Conservation (phyloP, 2,329 filamentous ascomycete genomes). For the Emergomyces pasteurianus region DNA sequence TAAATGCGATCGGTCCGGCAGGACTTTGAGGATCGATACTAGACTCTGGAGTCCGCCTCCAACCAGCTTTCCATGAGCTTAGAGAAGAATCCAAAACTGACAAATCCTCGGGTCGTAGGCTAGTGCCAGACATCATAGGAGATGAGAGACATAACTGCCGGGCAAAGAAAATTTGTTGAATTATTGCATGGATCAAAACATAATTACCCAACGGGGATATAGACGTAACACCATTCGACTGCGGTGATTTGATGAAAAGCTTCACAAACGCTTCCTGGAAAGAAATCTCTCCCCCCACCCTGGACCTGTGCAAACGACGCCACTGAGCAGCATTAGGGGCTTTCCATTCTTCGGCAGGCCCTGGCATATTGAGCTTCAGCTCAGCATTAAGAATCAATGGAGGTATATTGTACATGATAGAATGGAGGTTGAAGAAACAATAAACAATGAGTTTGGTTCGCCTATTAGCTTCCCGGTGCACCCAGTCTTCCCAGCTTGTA, state of each 20-base stretch:
- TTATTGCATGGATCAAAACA: slow-evolving; percentile 42
- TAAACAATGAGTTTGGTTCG: slow-evolving; percentile 47
- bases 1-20: slow-evolving; percentile 43
- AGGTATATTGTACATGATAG: slow-evolving; percentile 50
- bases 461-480: slow-evolving; percentile 40
- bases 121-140: slow-evolving; percentile 31
- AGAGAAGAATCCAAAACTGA: slow-evolving; percentile 36
- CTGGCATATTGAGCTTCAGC: slow-evolving; percentile 43
- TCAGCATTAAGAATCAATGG: slow-evolving; percentile 46
- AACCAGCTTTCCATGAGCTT: slow-evolving; percentile 40
- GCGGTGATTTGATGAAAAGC: slow-evolving; percentile 30
- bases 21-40: slow-evolving; percentile 43
- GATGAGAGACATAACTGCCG: slow-evolving; percentile 37
- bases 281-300: slow-evolving; percentile 22
- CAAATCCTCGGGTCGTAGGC: slow-evolving; percentile 34
- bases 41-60: slow-evolving; percentile 42
- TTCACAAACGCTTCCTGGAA: slow-evolving; percentile 36
- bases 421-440: slow-evolving; percentile 48
- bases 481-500: slow-evolving; percentile 43
- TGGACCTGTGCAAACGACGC: slow-evolving; percentile 29
- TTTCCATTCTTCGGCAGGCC: slow-evolving; percentile 44
- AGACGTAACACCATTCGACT: slow-evolving; percentile 22
- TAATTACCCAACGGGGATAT: slow-evolving; percentile 43
- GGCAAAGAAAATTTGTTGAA: slow-evolving; percentile 43
- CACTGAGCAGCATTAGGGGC: slow-evolving; percentile 40